phyloP scores from a whole-genome alignment of 768 basidiomycete genomes.

The Calocera viscosa region DNA sequence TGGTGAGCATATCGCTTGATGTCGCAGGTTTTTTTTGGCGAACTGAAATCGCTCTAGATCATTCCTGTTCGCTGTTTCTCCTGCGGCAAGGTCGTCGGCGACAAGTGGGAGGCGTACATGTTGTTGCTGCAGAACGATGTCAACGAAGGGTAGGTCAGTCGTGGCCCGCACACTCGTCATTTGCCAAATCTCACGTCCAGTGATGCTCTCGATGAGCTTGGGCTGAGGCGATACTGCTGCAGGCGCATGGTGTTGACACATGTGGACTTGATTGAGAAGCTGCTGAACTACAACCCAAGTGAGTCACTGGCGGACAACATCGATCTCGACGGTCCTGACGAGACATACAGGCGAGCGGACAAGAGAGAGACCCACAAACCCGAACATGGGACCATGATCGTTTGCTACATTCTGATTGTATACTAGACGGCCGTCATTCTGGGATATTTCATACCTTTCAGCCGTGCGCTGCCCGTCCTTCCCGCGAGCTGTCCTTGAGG shows the following conservation, averaged over 20 bases:
- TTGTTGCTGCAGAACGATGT: conserved; percentile 66
- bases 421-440: not conserved
- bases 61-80: conserved; percentile 94
- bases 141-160: conserved; percentile 62
- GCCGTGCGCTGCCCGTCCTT: too few species aligned
- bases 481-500: too few species aligned
- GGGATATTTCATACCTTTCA: not conserved
- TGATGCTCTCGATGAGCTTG: conserved; percentile 78
- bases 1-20: not conserved
- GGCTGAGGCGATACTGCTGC: conserved; percentile 90
- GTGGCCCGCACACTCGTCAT: not conserved
- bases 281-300: conserved; percentile 86
- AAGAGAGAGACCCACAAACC: not conserved
- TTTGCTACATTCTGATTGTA: not conserved
- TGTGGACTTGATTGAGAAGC: conserved; percentile 93
- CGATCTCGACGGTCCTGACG: not conserved
- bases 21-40: too few species aligned
- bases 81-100: conserved; percentile 92
- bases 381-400: not conserved
- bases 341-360: not conserved
- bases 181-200: conserved; percentile 30
- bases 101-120: conserved; percentile 87
- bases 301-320: conserved; percentile 23
- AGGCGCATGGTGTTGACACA: conserved; percentile 95
- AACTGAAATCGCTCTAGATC: too few species aligned